phyloP scores from a whole-genome alignment of 2,329 filamentous ascomycete genomes.

The Graphiopsis chlorocephala region DNA sequence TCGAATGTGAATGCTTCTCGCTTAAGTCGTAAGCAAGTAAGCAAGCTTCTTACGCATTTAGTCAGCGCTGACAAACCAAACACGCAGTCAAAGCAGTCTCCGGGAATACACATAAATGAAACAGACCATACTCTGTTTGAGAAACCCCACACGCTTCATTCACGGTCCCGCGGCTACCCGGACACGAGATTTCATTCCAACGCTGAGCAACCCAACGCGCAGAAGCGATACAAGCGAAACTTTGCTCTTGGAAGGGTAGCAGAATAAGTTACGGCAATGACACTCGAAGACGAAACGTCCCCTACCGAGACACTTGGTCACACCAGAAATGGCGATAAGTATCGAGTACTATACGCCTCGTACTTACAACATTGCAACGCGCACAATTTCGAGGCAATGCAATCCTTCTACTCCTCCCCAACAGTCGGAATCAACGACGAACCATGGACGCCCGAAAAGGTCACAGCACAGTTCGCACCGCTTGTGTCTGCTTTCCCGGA shows the following conservation, averaged over 20 bases:
- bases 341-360: background rate
- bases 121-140: background rate
- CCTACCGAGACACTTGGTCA: too few relatives aligned
- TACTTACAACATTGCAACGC: background rate
- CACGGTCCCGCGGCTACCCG: background rate
- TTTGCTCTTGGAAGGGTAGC: background rate
- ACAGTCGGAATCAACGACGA: background rate
- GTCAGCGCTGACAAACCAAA: background rate
- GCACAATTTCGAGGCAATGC: background rate
- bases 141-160: background rate
- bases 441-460: background rate
- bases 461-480: background rate
- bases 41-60: background rate
- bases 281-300: background rate
- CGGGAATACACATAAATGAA: background rate
- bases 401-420: background rate
- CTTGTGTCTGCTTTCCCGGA: background rate
- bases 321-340: background rate
- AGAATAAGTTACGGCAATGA: background rate
- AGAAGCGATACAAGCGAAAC: background rate
- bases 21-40: background rate
- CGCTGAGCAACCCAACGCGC: background rate
- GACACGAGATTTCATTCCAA: background rate
- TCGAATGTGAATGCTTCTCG: background rate
- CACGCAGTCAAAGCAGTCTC: background rate